phyloP scores from a whole-genome alignment of 345 rosid species.

The Conringia planisiliqua region DNA sequence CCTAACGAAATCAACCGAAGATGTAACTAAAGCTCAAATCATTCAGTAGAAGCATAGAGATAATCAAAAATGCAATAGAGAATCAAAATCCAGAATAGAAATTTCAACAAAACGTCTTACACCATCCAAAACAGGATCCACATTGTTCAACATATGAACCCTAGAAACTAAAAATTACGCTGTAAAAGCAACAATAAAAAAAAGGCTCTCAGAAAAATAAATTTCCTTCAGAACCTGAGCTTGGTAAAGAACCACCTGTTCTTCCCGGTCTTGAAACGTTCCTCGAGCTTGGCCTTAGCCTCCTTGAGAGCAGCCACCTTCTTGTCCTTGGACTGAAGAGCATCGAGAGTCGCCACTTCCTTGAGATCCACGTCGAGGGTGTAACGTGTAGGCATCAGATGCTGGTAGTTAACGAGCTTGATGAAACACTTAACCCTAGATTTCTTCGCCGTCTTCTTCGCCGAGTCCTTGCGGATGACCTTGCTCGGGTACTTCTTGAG shows the following conservation, averaged over 20 bases:
- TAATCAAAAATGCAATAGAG: background rate
- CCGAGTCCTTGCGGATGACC: constrained; percentile 50
- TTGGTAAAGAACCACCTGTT: constrained; percentile 67
- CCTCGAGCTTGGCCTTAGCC: constrained; percentile 53
- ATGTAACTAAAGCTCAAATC: background rate
- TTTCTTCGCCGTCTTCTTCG: constrained; percentile 58
- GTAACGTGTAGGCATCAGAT: constrained; percentile 61
- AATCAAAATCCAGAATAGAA: constrained; percentile 13
- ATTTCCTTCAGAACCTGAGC: constrained; percentile 44
- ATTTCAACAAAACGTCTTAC: constrained; percentile 16
- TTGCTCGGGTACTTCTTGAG: constrained; percentile 54
- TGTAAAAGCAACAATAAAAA: background rate
- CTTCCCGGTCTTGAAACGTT: constrained; percentile 59
- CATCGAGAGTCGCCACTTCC: constrained; percentile 42
- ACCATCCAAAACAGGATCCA: constrained; percentile 25
- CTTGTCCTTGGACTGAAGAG: constrained; percentile 45
- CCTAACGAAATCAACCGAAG: background rate
- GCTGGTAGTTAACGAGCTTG: constrained; percentile 58
- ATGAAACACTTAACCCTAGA: constrained; percentile 55
- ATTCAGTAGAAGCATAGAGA: background rate
- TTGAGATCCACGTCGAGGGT: constrained; percentile 60
- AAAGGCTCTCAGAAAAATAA: background rate
- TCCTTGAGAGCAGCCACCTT: constrained; percentile 51
- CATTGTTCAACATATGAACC: constrained; percentile 17
- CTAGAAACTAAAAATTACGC: constrained; percentile 15